These are phyloP conservation scores for Byssochlamys sp. DNA, from an alignment of 2,329 filamentous ascomycete species.

Conservation along the genomic window DNA sequence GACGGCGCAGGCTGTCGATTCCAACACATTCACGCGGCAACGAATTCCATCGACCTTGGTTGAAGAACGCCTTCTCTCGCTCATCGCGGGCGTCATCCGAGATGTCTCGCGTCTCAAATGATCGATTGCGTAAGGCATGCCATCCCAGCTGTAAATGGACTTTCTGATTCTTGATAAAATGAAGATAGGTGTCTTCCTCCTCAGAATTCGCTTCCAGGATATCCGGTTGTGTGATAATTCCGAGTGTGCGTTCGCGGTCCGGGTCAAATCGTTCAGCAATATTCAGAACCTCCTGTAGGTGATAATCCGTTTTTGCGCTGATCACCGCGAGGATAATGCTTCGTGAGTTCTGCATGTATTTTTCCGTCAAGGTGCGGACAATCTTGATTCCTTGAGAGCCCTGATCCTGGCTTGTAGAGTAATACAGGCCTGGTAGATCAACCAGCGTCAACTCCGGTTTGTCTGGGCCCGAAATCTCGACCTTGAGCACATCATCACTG, in stretches of 20 bases:
- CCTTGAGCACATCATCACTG: no score
- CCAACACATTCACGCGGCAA: conserved; percentile 17
- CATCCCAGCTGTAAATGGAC: neutral
- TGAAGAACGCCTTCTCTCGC: neutral
- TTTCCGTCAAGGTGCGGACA: conserved; percentile 12
- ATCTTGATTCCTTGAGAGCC: no score
- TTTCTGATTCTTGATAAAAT: neutral
- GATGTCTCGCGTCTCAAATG: neutral
- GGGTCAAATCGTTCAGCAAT: conserved; percentile 24
- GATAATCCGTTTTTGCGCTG: conserved; percentile 41
- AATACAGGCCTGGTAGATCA: no score
- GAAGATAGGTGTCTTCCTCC: neutral
- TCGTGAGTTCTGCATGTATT: conserved; percentile 49
- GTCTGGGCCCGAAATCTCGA: no score
- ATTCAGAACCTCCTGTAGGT: conserved; percentile 50
- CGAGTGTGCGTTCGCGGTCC: neutral
- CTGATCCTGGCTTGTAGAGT: no score
- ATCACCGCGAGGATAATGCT: conserved; percentile 52
- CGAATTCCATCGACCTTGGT: neutral
- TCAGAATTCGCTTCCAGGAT: neutral
- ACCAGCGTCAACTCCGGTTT: no score
- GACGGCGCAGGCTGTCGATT: conserved; percentile 25
- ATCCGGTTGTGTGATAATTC: neutral
- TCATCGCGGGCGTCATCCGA: neutral
- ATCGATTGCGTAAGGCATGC: neutral